Evolutionary conservation across 345 rosid species (phyloP), one percentile per base, ranked within the genome.

Genomic region (Geranium rotundifolium): DNA sequence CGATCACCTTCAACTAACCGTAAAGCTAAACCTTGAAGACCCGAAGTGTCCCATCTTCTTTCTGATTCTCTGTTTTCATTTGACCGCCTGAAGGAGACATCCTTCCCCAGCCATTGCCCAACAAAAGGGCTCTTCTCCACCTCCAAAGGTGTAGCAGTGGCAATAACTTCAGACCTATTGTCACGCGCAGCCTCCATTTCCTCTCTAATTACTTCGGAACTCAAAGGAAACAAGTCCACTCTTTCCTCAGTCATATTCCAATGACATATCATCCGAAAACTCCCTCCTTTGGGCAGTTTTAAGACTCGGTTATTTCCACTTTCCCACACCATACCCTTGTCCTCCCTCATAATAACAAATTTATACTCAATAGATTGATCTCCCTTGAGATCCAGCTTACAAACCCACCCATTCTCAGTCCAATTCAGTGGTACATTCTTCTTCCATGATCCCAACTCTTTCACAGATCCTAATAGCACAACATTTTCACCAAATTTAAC

Each of bases 381-480:
- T 69, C 81, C 95, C 59, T 61, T 71, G 63, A 87, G 66, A 69
- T 83, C 80, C 71, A 90, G 71, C 57, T 82, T 78, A 65, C 84
- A 82, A 17, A 82, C 83, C 99, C 99, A 93, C 65, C 97, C 99
- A 4, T 61, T 71, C 79, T 84, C 82, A 9, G 86, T 84, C 99
- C 99, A 93, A 63, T 71, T 69, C 83, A 90, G 72, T 7, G 80
- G 69, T 65, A 86, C 84, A 20, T 79, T 75, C 80, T 86, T 86
- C 81, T 93, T 93, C 99, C 97, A 93, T 0, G 80, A 82, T 62
- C 99, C 97, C 67, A 93, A 66, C 71, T 87, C 96, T 72, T 86
- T 79, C 0, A 77, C 19, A 1, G 99, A 90, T 62, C 99, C 99
- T 64, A 86, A 66, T 63, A 93, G 69, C 39, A 71, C 90, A 13